phyloP scores from a whole-genome alignment of 176 grass and related monocot genomes.

The Miscanthus lutarioriparius region DNA sequence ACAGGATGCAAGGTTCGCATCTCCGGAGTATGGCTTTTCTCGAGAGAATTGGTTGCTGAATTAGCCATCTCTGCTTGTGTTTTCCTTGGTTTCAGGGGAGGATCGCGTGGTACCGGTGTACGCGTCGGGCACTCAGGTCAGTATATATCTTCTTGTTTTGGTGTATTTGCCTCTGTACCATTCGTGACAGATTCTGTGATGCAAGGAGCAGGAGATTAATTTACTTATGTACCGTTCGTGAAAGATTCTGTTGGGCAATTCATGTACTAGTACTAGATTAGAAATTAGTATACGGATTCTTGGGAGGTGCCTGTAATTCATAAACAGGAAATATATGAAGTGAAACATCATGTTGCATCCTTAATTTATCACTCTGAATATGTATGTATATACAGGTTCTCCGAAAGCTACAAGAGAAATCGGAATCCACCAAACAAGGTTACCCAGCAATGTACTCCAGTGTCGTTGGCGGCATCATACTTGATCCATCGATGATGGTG shows the following conservation, averaged over 20 bases:
- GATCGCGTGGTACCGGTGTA: constrained; percentile 27
- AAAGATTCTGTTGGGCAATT: too few relatives aligned
- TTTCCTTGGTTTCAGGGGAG: constrained; percentile 6
- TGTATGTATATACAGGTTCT: too few relatives aligned
- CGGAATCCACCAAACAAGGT: too few relatives aligned
- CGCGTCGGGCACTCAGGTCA: constrained; percentile 20
- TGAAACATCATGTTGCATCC: neutral
- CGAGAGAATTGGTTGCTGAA: neutral
- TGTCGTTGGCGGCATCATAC: too few relatives aligned
- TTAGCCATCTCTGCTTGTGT: neutral
- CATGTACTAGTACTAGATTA: too few relatives aligned
- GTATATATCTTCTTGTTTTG: neutral
- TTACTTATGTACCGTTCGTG: neutral
- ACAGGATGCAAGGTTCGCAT: constrained; percentile 32
- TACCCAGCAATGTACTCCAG: too few relatives aligned
- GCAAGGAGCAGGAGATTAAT: neutral
- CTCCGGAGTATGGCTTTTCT: neutral
- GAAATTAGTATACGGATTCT: neutral
- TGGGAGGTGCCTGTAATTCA: neutral
- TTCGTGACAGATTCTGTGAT: neutral
- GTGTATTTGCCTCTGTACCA: neutral
- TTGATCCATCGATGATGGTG: too few relatives aligned
- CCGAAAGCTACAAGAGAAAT: too few relatives aligned
- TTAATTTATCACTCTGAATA: neutral
- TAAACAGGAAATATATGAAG: too few relatives aligned